A percentile compares a stretch with the other conserved stretches of the same genome.
These are phyloP conservation scores for Neonectria sp. DNA, from an alignment of 2,329 filamentous ascomycete species.

Conservation along the genomic window DNA sequence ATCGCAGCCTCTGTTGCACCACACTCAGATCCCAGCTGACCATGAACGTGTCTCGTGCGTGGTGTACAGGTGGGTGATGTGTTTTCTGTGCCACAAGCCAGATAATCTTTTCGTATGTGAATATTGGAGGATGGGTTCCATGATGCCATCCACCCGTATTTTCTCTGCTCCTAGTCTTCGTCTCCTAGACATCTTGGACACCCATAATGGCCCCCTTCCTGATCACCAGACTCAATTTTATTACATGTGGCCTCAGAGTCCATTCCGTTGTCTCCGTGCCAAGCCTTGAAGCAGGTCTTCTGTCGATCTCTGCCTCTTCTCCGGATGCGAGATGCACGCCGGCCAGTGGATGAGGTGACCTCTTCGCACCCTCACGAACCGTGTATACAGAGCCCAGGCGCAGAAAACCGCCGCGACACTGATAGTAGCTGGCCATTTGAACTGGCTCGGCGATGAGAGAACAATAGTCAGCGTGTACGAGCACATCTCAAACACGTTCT, in stretches of 20 bases:
- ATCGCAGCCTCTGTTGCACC: slow-evolving; percentile 43
- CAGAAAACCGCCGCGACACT: slow-evolving; percentile 66
- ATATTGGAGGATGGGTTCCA: background rate
- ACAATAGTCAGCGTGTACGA: slow-evolving; percentile 77
- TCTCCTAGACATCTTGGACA: background rate
- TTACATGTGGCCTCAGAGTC: slow-evolving; percentile 30
- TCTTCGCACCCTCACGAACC: slow-evolving; percentile 50
- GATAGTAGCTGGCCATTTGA: slow-evolving; percentile 74
- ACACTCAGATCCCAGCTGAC: slow-evolving; percentile 45
- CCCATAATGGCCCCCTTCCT: slow-evolving; percentile 7
- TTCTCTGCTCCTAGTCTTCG: slow-evolving; percentile 10
- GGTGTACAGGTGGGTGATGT: slow-evolving; percentile 16
- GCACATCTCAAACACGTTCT: slow-evolving; percentile 79
- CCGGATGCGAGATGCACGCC: slow-evolving; percentile 43
- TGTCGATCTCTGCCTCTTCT: slow-evolving; percentile 44
- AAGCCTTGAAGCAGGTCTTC: slow-evolving; percentile 40
- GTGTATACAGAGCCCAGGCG: slow-evolving; percentile 49
- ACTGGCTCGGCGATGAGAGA: slow-evolving; percentile 74
- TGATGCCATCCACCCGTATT: slow-evolving; percentile 2
- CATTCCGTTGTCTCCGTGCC: slow-evolving; percentile 39
- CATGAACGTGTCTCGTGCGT: slow-evolving; percentile 44
- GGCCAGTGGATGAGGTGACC: slow-evolving; percentile 54
- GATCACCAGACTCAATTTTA: slow-evolving; percentile 16
- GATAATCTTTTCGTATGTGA: slow-evolving; percentile 8
- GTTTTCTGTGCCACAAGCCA: slow-evolving; percentile 6